Base-by-base conservation (phyloP, 306 rosid genomes). In the cucumber (Cucumis sativus) region DNA sequence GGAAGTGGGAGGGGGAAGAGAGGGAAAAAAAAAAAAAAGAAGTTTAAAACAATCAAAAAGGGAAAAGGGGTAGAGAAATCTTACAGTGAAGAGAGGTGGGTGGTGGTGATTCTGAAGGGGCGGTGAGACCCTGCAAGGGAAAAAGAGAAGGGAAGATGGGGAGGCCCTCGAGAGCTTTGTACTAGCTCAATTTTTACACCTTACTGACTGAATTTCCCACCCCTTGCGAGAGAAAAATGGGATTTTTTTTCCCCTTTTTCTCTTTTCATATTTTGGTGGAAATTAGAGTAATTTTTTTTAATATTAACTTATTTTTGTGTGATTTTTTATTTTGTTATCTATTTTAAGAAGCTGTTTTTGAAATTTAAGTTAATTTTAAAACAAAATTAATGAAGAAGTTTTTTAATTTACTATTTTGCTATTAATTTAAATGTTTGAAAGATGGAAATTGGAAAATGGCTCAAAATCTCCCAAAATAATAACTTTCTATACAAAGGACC, bases 111-210 rank as follows among this genome's bases (percentile, higher is more conserved):
- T 67, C 54, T 18, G 74, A 40, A 67, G 74, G 54, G 54, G 74
- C 74, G 55, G 74, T 69, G 75, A 37, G 20, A 45, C 56, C 56
- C 56, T 43, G 75, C 57, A 20, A 20, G 39, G 30, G 37, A 18
- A 17, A 20, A 20, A 69, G 39, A 69, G 52, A 18, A 64, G 71
- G 18, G 57, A 8, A 21, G 20, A 43, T 1, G 57, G 39, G 17
- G 30, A 40, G 75, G 56, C 75, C 75, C 75, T 43, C 20, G 58
- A 25, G 37, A 70, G 58, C 75, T 70, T 70, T 70, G 57, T 43
- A 45, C 37, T 70, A 23, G n/a, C 75, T 69, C n/a, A 69, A 69
- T 69, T 69, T 69, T 69, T 69, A 69, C 75, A 23, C 39, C 75
- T 45, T 45, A 67, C 12, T 47, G n/a, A 23, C 75, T 70, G 40